phyloP scores from a whole-genome alignment of 176 grass and related monocot species.

The Typha latifolia region DNA sequence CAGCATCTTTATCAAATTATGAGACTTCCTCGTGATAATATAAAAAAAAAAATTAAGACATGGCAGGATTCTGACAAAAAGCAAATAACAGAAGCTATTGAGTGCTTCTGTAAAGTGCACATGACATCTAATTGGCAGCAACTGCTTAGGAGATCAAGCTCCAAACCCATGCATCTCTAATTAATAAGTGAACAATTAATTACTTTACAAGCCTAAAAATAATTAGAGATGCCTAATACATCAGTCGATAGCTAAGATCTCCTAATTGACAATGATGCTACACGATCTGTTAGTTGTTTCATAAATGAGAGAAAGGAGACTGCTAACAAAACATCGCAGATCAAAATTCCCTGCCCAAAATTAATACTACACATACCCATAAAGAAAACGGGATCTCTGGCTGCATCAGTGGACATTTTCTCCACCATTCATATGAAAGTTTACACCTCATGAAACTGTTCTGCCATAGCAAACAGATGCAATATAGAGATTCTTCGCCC shows the following conservation, averaged over 20 bases:
- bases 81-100: too few relatives aligned
- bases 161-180: not conserved
- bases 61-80: too few relatives aligned
- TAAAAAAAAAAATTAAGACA: too few relatives aligned
- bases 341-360: not conserved
- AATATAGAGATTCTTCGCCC: constrained; percentile 80
- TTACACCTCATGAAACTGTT: constrained; percentile 50
- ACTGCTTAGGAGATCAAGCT: not conserved
- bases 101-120: not conserved
- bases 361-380: not conserved
- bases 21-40: too few relatives aligned
- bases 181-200: not conserved
- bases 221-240: constrained; percentile 12
- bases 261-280: constrained; percentile 3
- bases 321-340: not conserved
- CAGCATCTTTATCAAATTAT: too few relatives aligned
- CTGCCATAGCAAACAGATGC: constrained; percentile 93
- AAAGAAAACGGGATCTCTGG: not conserved
- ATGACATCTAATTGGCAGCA: not conserved
- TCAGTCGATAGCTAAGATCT: constrained; percentile 9
- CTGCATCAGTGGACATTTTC: constrained; percentile 18
- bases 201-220: constrained; percentile 32
- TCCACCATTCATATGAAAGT: constrained; percentile 17
- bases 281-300: constrained; percentile 16
- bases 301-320: not conserved